Conservation (phyloP, 495 filamentous ascomycete genomes). For the Bombardia bombarda region DNA sequence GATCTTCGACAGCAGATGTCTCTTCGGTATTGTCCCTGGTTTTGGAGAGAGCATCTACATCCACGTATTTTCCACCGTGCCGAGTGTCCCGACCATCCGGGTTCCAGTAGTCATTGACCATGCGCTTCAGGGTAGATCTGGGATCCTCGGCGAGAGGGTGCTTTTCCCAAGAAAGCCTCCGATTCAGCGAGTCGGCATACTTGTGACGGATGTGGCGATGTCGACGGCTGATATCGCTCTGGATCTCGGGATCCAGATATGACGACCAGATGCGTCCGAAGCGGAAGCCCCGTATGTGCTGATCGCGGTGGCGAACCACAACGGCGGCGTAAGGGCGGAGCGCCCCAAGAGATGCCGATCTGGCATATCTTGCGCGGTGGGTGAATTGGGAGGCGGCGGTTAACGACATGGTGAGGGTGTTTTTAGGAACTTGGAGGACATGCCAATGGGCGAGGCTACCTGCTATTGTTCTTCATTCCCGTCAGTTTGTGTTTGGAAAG, state of each 20-base stretch:
- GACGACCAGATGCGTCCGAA: slow-evolving; percentile 35
- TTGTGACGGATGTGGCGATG: slow-evolving; percentile 31
- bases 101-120: slow-evolving; percentile 29
- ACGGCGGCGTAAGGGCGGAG: slow-evolving; percentile 9
- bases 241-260: slow-evolving; percentile 28
- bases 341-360: slow-evolving; percentile 9
- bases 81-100: slow-evolving; percentile 1
- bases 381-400: slow-evolving; percentile 19
- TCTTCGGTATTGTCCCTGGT: slow-evolving; percentile 24
- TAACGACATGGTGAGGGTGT: slow-evolving; percentile 26
- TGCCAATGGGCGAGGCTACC: slow-evolving; percentile 14
- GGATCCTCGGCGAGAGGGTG: slow-evolving; percentile 19
- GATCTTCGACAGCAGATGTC: slow-evolving; percentile 22
- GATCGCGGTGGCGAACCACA: slow-evolving; percentile 14
- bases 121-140: slow-evolving; percentile 23
- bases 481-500: slow-evolving; percentile 9
- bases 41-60: slow-evolving; percentile 1
- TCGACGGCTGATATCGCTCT: slow-evolving; percentile 31
- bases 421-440: slow-evolving; percentile 3
- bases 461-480: slow-evolving; percentile 9
- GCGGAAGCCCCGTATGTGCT: slow-evolving; percentile 39
- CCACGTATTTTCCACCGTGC: slow-evolving; percentile 7
- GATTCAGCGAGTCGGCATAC: slow-evolving; percentile 29
- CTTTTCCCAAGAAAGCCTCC: slow-evolving; percentile 31
- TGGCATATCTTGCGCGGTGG: slow-evolving; percentile 22